These are phyloP conservation scores for Geotrichum histeridarum DNA, from an alignment of 1,139 yeast genomes.

Conservation along the genomic window DNA sequence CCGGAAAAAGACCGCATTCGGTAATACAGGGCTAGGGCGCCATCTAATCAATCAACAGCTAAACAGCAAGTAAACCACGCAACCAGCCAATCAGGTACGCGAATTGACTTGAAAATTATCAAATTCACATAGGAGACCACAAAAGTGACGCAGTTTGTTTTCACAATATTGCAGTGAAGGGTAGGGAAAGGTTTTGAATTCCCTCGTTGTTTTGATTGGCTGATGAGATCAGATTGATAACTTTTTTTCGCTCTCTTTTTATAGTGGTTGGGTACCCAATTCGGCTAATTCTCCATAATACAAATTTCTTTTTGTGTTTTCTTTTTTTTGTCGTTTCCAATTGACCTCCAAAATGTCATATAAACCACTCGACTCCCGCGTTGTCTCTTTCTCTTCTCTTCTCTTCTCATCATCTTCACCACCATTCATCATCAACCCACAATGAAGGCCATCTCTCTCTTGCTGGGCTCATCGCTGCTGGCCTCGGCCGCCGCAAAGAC, in stretches of 20 bases:
- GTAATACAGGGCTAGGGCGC: too few relatives aligned
- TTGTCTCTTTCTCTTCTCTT: neutral
- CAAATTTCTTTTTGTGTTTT: neutral
- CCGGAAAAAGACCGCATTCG: too few relatives aligned
- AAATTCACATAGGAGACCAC: too few relatives aligned
- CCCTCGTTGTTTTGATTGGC: neutral
- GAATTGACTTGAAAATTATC: neutral
- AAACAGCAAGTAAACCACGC: too few relatives aligned
- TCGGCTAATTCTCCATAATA: neutral
- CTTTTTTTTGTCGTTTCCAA: neutral
- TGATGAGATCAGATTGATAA: conserved; percentile 3
- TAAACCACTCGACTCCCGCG: neutral
- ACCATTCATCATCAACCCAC: neutral
- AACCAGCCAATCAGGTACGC: neutral
- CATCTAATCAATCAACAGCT: too few relatives aligned
- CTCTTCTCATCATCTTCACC: neutral
- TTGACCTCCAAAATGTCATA: neutral
- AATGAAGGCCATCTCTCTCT: conserved; percentile 11
- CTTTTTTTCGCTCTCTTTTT: neutral
- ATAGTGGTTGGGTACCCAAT: neutral
- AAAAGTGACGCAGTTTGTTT: too few relatives aligned
- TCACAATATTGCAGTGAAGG: too few relatives aligned
- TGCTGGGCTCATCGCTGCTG: conserved; percentile 5
- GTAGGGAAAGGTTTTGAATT: neutral
- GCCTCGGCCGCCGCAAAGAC: conserved; percentile 46